Base-by-base conservation (phyloP, 257 asterid genomes). In the Solanum paucissectum region DNA sequence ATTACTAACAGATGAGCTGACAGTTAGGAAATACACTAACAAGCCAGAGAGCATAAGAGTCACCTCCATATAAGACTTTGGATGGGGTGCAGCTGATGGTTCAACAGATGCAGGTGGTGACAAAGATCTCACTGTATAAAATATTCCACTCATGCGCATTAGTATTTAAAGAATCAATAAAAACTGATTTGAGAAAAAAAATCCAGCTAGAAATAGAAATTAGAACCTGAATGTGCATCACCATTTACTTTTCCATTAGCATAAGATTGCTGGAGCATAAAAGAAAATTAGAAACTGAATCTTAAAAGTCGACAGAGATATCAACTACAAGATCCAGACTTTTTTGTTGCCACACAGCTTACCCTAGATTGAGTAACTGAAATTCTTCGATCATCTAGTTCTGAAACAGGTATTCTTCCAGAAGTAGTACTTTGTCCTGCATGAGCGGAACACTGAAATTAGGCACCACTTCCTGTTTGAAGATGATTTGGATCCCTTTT, bases 31-130 rank as follows among this genome's bases (percentile, higher is more conserved):
- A 85, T 40, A 86, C 64, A 74, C 12, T 55, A 76, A 81, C 13
- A 27, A 44, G 52, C 58, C 89, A 83, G 29, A 73, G 46, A 83
- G 40, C 34, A 16, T 16, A 32, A 88, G 44, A 87, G 38, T 75
- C 92, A 97, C 99, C 94, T 97, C 99, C 98, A 91, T 94, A 88
- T 97, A 97, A 13, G 99, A 94, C 90, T 92, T 91, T 10, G 98
- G 95, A 84, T 95, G 98, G 89, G 96, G 96, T 86, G 95, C 93
- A 87, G 46, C 94, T 85, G 99, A 89, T 40, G 98, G 94, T 88
- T 95, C 98, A 86, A 82, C 90, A 74, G 96, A 68, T 73, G 92
- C 91, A 88, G 98, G 93, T 71, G 98, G 96, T 25, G 98, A 94
- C 44, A 87, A 62, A 89, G 99, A 91, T 90, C 94, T 92, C 91